These are phyloP conservation scores for Phlebopus sp. DNA, from an alignment of 1,284 basidiomycete genomes.

Conservation along the genomic window DNA sequence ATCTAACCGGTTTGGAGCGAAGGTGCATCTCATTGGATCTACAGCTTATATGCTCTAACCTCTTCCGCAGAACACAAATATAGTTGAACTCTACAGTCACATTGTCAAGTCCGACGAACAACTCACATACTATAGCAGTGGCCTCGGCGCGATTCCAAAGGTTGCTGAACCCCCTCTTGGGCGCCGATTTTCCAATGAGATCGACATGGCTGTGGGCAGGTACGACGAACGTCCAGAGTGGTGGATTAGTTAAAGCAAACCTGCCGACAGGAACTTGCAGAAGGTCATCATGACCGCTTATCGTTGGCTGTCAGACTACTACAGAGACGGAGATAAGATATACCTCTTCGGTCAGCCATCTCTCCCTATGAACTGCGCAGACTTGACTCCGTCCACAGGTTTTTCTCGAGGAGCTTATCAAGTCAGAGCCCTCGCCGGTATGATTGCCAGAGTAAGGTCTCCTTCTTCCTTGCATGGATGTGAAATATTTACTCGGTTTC, in stretches of 20 bases:
- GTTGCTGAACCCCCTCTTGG: conserved; percentile 9
- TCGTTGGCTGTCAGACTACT: conserved; percentile 36
- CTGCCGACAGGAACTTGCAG: conserved; percentile 29
- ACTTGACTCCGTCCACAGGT: conserved; percentile 22
- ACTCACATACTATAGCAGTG: conserved; percentile 37
- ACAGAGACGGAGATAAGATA: conserved; percentile 31
- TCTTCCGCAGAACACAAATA: conserved; percentile 34
- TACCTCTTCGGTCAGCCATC: conserved; percentile 33
- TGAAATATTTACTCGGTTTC: not conserved
- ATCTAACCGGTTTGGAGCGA: conserved; percentile 33
- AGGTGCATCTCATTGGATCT: conserved; percentile 15
- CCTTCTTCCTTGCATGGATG: not conserved
- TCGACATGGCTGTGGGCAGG: conserved; percentile 33
- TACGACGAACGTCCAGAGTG: conserved; percentile 7
- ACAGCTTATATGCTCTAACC: not conserved
- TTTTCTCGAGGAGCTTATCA: conserved; percentile 42
- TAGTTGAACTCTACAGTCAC: conserved; percentile 35
- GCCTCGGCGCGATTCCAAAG: conserved; percentile 32
- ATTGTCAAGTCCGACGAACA: conserved; percentile 30
- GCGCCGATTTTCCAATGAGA: conserved; percentile 15
- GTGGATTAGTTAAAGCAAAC: not conserved
- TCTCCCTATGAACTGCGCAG: not conserved
- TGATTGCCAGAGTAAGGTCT: conserved; percentile 32
- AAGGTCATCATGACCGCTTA: conserved; percentile 34
- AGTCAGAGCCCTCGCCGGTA: conserved; percentile 35